These are phyloP conservation scores for Penicillium sp. DNA, from an alignment of 2,329 filamentous ascomycete genomes.

Conservation along the genomic window DNA sequence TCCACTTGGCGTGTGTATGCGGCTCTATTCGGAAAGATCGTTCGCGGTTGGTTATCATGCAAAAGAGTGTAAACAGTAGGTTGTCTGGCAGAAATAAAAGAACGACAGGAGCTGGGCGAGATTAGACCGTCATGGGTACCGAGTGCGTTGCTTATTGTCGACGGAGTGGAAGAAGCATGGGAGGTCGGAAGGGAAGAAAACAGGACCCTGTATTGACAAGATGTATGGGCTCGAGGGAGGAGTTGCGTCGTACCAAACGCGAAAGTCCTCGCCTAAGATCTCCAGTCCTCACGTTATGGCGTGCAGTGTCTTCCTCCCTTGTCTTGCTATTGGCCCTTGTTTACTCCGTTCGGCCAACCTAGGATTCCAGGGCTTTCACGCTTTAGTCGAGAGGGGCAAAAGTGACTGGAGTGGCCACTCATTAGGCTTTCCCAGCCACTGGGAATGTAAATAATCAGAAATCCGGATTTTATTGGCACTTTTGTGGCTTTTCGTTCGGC, in stretches of 20 bases:
- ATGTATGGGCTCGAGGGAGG: neutral
- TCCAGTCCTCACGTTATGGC: neutral
- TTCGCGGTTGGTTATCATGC: neutral
- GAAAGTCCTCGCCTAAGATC: neutral
- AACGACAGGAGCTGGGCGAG: constrained; percentile 21
- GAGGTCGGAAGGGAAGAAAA: constrained; percentile 1
- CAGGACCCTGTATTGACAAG: constrained; percentile 4
- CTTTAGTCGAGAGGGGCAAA: constrained; percentile 1
- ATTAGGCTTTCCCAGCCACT: neutral
- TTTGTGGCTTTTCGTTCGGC: neutral
- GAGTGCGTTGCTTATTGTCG: constrained; percentile 9
- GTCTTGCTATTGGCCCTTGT: constrained; percentile 1
- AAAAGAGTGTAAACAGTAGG: constrained; percentile 9
- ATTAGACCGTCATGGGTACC: constrained; percentile 9
- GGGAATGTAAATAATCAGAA: constrained; percentile 8
- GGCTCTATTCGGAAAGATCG: constrained; percentile 3
- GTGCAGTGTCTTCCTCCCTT: neutral
- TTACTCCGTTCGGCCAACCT: neutral
- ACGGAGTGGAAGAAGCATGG: neutral
- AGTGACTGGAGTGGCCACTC: neutral
- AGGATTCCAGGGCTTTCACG: constrained; percentile 12
- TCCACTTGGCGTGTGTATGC: neutral
- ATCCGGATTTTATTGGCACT: neutral
- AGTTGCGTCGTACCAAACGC: neutral
- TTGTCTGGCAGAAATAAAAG: constrained; percentile 9